Base-by-base conservation (phyloP, 2,329 filamentous ascomycete species). In the Dactylonectria macrodidyma region DNA sequence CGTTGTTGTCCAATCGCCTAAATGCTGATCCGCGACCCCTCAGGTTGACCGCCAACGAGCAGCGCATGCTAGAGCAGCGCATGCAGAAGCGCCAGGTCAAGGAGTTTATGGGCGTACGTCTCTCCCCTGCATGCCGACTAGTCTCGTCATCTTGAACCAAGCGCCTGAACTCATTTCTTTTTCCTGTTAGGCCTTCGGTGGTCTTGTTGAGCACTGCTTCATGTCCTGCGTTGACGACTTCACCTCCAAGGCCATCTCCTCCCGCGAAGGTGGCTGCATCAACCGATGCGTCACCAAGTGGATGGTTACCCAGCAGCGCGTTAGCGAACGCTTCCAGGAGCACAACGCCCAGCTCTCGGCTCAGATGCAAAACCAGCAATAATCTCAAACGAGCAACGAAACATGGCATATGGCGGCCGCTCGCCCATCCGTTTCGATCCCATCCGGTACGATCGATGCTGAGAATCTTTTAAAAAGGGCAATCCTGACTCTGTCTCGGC, bases 41-140 rank as follows among this genome's bases (percentile, higher is more conserved):
- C 69, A 88, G 87, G 81, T 92, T 97, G 81, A 93, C 89, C 75
- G 81, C 88, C 77, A 83, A 90, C 77, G 95, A 98, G 88, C 93
- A 97, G 87, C 93, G 94, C 85, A 94, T 96, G 88, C 93, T 99
- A 80, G 92, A 97, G 84, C 85, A 90, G 85, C 94, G 96, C 84
- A 95, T 99, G 90, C 95, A 98, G 87, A 93, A 93, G 85, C 97
- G 96, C 85, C 96, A 99, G 85, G 94, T 99, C 88, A 97, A 97
- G 86, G 95, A 98, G 81, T 98, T 99, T 81, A 97, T 98, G 92
- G 93, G 90, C 78, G 96, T 98, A 88, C 76, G 94, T 87, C 64
- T 44, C 64, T 68, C 54, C 59, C 59, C 59, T 58, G 36, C 67
- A 55, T 65, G 26, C 50, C 63, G 19, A 36, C 41, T 11, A 5